phyloP scores from a whole-genome alignment of 371 early-diverging fungal species.

The Mucor circinelloides region DNA sequence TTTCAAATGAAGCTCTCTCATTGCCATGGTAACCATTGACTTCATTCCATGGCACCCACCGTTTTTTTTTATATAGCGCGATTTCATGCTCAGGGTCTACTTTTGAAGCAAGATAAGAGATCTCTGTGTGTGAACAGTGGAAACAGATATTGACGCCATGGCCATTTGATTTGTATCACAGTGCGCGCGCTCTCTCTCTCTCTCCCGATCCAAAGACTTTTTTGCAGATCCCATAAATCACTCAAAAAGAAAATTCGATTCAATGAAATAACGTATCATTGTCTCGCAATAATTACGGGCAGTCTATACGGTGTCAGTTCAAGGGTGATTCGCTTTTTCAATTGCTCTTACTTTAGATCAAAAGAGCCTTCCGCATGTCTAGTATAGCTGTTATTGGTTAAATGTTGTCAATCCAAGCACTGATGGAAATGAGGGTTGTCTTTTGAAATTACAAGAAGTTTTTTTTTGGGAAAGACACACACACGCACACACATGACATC shows the following conservation, averaged over 20 bases:
- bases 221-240: background rate
- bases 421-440: background rate
- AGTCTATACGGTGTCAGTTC: background rate
- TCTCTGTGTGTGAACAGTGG: background rate
- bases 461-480: background rate
- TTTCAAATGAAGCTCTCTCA: background rate
- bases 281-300: background rate
- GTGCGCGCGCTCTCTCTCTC: too few species aligned
- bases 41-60: background rate
- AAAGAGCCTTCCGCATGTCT: background rate
- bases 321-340: background rate
- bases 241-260: background rate
- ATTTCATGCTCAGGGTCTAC: background rate
- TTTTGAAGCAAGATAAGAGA: background rate
- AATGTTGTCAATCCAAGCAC: background rate
- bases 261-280: background rate
- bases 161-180: background rate
- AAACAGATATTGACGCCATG: background rate
- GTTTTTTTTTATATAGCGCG: too few species aligned
- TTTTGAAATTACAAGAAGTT: background rate
- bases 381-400: background rate
- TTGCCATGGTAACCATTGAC: background rate
- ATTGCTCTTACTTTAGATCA: background rate
- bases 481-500: background rate
- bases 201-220: background rate